These are phyloP conservation scores for Fraxinus angustifolia DNA, from an alignment of 305 asterid genomes.

Conservation along the genomic window DNA sequence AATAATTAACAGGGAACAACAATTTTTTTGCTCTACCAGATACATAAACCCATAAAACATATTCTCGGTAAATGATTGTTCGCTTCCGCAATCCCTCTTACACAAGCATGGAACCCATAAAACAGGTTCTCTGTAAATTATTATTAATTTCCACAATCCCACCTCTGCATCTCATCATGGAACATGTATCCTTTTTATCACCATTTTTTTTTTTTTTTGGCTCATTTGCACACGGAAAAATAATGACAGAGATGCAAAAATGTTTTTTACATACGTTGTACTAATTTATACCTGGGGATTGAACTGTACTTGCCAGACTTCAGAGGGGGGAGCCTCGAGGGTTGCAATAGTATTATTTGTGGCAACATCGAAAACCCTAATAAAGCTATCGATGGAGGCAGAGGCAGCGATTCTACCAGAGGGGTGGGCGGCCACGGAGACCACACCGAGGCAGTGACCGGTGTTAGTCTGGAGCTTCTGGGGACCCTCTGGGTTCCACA, in stretches of 20 bases:
- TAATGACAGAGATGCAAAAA: background rate
- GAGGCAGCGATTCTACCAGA: conserved; percentile 85
- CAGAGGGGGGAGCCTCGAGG: conserved; percentile 96
- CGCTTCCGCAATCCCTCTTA: background rate
- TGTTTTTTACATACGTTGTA: background rate
- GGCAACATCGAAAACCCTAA: conserved; percentile 78
- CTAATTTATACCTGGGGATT: conserved; percentile 57
- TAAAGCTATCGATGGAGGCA: conserved; percentile 82
- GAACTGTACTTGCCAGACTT: conserved; percentile 90
- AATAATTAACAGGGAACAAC: background rate
- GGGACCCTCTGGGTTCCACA: conserved; percentile 60
- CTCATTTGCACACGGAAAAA: background rate
- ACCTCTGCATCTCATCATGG: background rate
- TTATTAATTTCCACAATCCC: background rate
- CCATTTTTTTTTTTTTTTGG: background rate
- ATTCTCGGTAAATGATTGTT: background rate
- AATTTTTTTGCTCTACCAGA: background rate
- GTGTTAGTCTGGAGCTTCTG: conserved; percentile 50
- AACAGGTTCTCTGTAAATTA: background rate
- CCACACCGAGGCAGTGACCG: conserved; percentile 86
- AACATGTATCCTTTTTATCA: background rate
- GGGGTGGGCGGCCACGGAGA: conserved; percentile 87
- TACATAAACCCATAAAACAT: background rate
- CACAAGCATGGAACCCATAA: background rate
- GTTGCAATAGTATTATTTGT: conserved; percentile 77